Base-by-base conservation (phyloP, 805 yeast genomes). In the Myxozyma neglecta region DNA sequence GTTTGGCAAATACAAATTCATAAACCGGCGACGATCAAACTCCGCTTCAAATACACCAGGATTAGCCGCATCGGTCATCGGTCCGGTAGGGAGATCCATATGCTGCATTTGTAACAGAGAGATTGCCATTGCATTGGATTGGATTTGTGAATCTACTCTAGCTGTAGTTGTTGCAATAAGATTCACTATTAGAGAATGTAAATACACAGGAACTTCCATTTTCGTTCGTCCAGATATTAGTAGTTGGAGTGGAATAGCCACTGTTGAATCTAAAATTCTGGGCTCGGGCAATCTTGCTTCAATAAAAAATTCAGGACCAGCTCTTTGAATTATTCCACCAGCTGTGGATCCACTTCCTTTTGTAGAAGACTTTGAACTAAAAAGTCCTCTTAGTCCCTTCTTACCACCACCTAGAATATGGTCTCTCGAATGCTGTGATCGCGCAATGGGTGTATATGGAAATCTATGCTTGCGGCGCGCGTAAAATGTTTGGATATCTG, bases 261-360 rank as follows among this genome's bases (percentile, higher is more conserved):
- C 73, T 6, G 76, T 72, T 0, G 86, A 86, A 2, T 80, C 74
- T 56, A 83, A 71, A 44, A 74, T 75, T 1, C 82, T 78, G 0
- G 85, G 83, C 57, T 79, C 73, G 35, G 79, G 74, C 66, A 81
- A 77, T 52, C 87, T 71, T 16, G 78, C 75, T 68, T 84, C 88
- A 57, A 84, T 75, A 1, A 76, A 69, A 54, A 72, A 63, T 32
- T 56, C 61, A 60, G 61, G 68, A 60, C 53, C 71, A 59, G 35
- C 56, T 59, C 16, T 66, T 53, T 47, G 63, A 43, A 29, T 66
- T n/a, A 53, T n/a, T 42, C 46, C 46, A 42, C 46, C 46, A 14
- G 46, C 46, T 14, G 46, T 13, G 3, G 16, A 24, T 24, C 29
- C 20, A 62, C 36, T 44, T 43, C 29, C 32, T 24, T 43, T 11